Percentiles rank a stretch among this genome's conserved stretches.
phyloP scores from a whole-genome alignment of 352 stramenopile genomes.

The Sclerospora graminicola region DNA sequence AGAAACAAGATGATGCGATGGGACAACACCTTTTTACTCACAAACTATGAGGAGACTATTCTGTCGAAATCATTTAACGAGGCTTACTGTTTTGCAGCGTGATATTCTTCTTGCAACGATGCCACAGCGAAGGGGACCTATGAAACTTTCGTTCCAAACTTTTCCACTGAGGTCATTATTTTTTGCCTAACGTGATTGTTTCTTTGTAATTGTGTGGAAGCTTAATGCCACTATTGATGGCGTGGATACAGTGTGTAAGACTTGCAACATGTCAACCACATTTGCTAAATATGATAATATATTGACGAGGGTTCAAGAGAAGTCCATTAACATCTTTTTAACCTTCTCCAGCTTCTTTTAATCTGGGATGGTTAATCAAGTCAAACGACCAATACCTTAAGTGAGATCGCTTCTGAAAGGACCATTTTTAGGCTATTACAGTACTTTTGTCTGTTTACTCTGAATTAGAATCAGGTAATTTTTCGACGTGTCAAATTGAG shows the following conservation, averaged over 20 bases:
- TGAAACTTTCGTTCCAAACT: conserved; percentile 51
- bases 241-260: conserved; percentile 36
- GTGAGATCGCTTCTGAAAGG: too few relatives aligned
- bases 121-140: conserved; percentile 46
- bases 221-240: conserved; percentile 21
- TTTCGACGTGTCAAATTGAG: too few relatives aligned
- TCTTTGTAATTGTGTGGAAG: conserved; percentile 43
- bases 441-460: too few relatives aligned
- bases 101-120: conserved; percentile 78
- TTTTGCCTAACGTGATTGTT: conserved; percentile 58
- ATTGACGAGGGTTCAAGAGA: conserved; percentile 49
- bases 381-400: too few relatives aligned
- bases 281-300: conserved; percentile 61
- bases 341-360: too few relatives aligned
- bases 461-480: too few relatives aligned
- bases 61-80: conserved; percentile 68
- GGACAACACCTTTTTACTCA: conserved; percentile 43
- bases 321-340: too few relatives aligned
- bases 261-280: conserved; percentile 43
- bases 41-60: conserved; percentile 36
- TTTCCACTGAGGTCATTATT: conserved; percentile 20
- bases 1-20: conserved; percentile 59
- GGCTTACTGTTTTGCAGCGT: conserved; percentile 78
- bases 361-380: too few relatives aligned
- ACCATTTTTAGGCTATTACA: too few relatives aligned